phyloP scores from a whole-genome alignment of 2,329 filamentous ascomycete genomes.

The Fusarium papillatum region DNA sequence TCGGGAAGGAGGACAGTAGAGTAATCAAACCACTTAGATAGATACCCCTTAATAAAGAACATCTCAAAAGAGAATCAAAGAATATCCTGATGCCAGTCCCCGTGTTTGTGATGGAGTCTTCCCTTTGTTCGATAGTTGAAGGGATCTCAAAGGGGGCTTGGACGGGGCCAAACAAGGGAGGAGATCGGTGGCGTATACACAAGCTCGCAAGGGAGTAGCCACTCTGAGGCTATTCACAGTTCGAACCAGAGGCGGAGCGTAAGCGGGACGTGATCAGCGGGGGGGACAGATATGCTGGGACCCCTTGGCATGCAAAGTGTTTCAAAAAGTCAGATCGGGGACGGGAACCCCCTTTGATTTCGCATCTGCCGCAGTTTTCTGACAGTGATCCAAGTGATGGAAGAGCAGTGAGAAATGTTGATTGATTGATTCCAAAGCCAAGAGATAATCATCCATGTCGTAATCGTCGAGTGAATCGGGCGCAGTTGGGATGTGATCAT shows the following conservation, averaged over 20 bases:
- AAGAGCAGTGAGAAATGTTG: not conserved
- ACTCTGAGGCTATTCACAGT: constrained; percentile 17
- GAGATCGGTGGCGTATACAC: not conserved
- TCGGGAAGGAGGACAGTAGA: not conserved
- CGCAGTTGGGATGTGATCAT: not conserved
- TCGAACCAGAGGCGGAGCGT: not conserved
- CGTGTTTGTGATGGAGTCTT: not conserved
- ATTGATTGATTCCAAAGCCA: not conserved
- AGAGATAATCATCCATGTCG: not conserved
- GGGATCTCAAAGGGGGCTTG: not conserved
- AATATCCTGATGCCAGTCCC: not conserved
- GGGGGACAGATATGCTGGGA: constrained; percentile 1
- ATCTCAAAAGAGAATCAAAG: not conserved
- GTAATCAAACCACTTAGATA: constrained; percentile 8
- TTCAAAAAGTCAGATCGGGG: constrained; percentile 32
- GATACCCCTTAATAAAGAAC: constrained; percentile 9
- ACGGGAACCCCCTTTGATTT: constrained; percentile 13
- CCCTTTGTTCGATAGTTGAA: not conserved
- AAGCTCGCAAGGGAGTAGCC: not conserved
- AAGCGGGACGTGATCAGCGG: constrained; percentile 6
- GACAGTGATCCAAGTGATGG: not conserved
- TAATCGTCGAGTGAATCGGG: not conserved
- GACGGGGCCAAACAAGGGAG: not conserved
- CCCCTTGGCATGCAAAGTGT: constrained; percentile 24
- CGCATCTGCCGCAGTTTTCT: constrained; percentile 20